phyloP scores from a whole-genome alignment of 2,329 filamentous ascomycete species.

The Fusarium foetens region DNA sequence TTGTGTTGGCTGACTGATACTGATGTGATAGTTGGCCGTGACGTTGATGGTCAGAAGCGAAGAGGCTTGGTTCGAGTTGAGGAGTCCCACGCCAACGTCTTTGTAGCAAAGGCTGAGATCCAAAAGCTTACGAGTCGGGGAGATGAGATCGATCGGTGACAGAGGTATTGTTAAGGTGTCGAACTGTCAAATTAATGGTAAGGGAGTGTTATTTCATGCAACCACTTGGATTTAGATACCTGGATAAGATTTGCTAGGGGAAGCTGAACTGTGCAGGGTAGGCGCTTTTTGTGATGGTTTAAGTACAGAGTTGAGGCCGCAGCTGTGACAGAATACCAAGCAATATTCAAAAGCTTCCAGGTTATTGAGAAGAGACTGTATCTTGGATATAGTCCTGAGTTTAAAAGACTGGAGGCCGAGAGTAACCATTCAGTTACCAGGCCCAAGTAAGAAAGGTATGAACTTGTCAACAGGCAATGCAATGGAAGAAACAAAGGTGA shows the following conservation, averaged over 20 bases:
- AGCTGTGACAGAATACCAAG: not conserved
- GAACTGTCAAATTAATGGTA: not conserved
- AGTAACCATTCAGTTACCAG: not conserved
- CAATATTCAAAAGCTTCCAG: not conserved
- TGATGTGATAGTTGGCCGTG: not conserved
- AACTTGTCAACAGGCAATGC: conserved; percentile 7
- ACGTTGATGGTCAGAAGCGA: not conserved
- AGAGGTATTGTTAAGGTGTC: not conserved
- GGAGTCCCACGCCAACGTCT: conserved; percentile 10
- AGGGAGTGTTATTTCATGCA: not conserved
- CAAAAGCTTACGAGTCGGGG: conserved; percentile 11
- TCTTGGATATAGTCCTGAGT: not conserved
- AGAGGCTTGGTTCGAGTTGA: conserved; percentile 16
- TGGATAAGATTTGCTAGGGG: not conserved
- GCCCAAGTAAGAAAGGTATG: not conserved
- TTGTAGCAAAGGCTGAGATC: conserved; percentile 7
- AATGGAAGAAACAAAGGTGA: conserved; percentile 24
- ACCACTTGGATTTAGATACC: not conserved
- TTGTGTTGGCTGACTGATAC: conserved; percentile 14
- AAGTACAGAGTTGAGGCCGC: not conserved
- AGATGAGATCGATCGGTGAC: conserved; percentile 16
- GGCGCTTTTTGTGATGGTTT: not conserved
- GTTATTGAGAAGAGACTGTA: not conserved
- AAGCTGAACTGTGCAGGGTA: conserved; percentile 25
- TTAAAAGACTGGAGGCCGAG: not conserved